Base-by-base conservation (phyloP, 2,329 filamentous ascomycete species). In the Botrytis squamosa region DNA sequence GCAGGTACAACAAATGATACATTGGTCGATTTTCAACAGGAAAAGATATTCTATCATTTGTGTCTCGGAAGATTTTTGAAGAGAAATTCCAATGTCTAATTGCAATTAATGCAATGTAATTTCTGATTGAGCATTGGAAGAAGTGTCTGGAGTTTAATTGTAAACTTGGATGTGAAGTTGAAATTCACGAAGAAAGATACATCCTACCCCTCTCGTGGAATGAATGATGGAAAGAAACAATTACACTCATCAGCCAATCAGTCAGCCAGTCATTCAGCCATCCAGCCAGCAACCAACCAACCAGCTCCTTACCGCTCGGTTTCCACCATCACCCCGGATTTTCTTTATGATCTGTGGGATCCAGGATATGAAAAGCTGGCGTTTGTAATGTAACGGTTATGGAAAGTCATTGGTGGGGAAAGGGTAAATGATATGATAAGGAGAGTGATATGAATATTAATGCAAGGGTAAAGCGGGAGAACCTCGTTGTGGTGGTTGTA, bases 1-100 rank as follows among this genome's bases (percentile, higher is more conserved):
- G 57, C 57, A 60, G 57, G 57, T 60, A 36, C 57, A 60, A 36
- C 57, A 60, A 60, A 60, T 60, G 8, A 59, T 60, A 60, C 57
- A 60, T 60, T 38, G 57, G 33, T 14, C 33, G 20, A 38, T 36
- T 22, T 60, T 8, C 18, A 36, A 36, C 16, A 22, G 10, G 20
- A 38, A 60, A 60, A 60, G 29, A 60, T 36, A 36, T 60, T 60
- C 9, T 60, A 33, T 60, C 57, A 36, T 60, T 60, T 12, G 57
- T 60, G 59, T 62, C 59, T 62, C 59, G 59, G 59, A 38, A 40
- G 22, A 40, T 62, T n/a, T 29, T 16, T 16, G 10, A 62, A n/a
- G 22, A 62, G 14, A 62, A 25, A 25, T n/a, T 62, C 22, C 59
- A 3, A 38, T 62, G 59, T 62, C 59, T 62, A 62, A 62, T 38